Evolutionary conservation across 2,329 filamentous ascomycete genomes (phyloP).

Genomic region (Xylaria sp.): DNA sequence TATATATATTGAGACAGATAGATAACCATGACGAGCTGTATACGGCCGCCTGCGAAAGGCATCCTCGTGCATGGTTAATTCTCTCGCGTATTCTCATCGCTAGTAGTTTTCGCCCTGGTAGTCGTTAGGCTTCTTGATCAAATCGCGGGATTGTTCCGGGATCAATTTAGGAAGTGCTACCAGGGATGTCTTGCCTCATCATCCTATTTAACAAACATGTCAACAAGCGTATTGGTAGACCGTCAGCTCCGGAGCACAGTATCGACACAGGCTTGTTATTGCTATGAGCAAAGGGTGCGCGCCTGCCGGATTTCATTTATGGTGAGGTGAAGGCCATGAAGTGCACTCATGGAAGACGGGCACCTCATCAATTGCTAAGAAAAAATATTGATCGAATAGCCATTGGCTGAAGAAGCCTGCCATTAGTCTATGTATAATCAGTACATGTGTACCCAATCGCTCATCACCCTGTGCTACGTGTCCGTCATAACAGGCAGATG

Average conservation of each 20-base stretch:
- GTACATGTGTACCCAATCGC: background rate
- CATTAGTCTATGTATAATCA: conserved; percentile 20
- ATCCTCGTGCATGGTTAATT: too few relatives aligned
- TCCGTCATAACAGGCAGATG: background rate
- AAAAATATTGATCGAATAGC: background rate
- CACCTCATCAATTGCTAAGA: background rate
- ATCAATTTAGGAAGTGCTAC: too few relatives aligned
- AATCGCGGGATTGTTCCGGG: too few relatives aligned
- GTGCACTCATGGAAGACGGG: background rate
- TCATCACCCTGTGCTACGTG: background rate
- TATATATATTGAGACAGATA: too few relatives aligned
- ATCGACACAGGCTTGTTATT: background rate
- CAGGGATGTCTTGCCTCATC: background rate
- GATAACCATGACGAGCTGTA: too few relatives aligned
- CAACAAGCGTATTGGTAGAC: background rate
- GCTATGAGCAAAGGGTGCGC: background rate
- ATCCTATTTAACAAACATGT: too few relatives aligned
- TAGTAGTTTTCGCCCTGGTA: too few relatives aligned
- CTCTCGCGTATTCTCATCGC: too few relatives aligned
- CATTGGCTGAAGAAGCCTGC: background rate
- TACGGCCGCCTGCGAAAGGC: too few relatives aligned
- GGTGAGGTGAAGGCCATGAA: background rate
- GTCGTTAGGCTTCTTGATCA: too few relatives aligned
- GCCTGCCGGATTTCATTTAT: background rate
- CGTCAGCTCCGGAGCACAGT: background rate